phyloP scores from a whole-genome alignment of 495 filamentous ascomycete genomes.

The Glutinoglossum americanum region DNA sequence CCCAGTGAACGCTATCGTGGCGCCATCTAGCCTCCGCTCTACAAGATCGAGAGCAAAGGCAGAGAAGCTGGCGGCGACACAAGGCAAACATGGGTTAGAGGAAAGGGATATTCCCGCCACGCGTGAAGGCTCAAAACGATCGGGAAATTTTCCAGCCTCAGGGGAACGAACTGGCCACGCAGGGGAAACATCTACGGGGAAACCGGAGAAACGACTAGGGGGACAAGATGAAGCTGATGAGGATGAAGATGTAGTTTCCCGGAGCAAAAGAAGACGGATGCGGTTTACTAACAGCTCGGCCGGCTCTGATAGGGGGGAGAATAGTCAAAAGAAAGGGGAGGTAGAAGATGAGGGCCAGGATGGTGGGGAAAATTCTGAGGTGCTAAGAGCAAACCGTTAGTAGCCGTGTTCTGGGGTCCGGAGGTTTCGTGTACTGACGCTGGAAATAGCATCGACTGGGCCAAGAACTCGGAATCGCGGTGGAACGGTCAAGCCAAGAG shows the following conservation, averaged over 20 bases:
- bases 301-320: not conserved
- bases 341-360: slow-evolving; percentile 1
- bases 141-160: not conserved
- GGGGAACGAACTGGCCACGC: not conserved
- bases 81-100: not conserved
- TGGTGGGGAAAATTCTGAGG: not conserved
- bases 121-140: not conserved
- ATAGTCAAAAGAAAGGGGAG: not conserved
- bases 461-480: not conserved
- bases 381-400: not conserved
- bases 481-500: not conserved
- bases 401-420: not conserved
- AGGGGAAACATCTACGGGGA: not conserved
- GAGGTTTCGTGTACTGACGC: not conserved
- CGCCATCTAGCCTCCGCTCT: not conserved
- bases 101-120: not conserved
- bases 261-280: not conserved
- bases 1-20: not conserved
- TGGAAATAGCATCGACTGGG: not conserved
- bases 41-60: not conserved
- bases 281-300: not conserved
- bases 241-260: not conserved
- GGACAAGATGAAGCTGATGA: not conserved
- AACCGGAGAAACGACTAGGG: not conserved
- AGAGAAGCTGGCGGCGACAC: not conserved